Evolutionary conservation across 768 basidiomycete species (phyloP).

Genomic region (Paxillus involutus): DNA sequence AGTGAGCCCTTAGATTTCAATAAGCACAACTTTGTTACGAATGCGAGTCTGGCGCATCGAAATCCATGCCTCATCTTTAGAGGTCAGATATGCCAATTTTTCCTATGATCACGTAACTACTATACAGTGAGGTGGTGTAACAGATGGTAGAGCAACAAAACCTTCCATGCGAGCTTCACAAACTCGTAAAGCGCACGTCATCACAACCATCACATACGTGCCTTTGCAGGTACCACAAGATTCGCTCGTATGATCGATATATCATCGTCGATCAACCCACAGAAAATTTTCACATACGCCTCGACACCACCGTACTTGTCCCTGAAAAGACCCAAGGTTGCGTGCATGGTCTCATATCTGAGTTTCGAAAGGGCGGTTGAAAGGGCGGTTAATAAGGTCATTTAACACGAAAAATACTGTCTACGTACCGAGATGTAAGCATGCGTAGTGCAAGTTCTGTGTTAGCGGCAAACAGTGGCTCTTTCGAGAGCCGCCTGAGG

Average conservation of each 20-base stretch:
- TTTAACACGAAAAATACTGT: background rate
- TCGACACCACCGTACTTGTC: constrained; percentile 70
- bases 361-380: background rate
- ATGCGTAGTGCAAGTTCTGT: constrained; percentile 78
- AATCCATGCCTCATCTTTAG: too few relatives aligned
- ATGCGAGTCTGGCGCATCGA: too few relatives aligned
- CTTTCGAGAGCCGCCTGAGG: constrained; percentile 63
- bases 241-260: constrained; percentile 58
- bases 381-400: background rate
- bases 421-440: constrained; percentile 68
- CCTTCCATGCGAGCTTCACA: too few relatives aligned
- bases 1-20: too few relatives aligned
- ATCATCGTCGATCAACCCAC: constrained; percentile 64
- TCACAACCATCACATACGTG: constrained; percentile 25
- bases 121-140: too few relatives aligned
- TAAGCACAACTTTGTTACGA: too few relatives aligned
- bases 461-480: constrained; percentile 73
- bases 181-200: background rate
- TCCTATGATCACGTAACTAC: too few relatives aligned
- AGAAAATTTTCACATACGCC: constrained; percentile 54
- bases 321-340: constrained; percentile 60
- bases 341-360: constrained; percentile 77
- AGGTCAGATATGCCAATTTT: too few relatives aligned
- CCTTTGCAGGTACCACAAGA: constrained; percentile 40
- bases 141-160: background rate